Evolutionary conservation across 2,329 filamentous ascomycete species (phyloP).

Genomic region (Aspergillus sp.): DNA sequence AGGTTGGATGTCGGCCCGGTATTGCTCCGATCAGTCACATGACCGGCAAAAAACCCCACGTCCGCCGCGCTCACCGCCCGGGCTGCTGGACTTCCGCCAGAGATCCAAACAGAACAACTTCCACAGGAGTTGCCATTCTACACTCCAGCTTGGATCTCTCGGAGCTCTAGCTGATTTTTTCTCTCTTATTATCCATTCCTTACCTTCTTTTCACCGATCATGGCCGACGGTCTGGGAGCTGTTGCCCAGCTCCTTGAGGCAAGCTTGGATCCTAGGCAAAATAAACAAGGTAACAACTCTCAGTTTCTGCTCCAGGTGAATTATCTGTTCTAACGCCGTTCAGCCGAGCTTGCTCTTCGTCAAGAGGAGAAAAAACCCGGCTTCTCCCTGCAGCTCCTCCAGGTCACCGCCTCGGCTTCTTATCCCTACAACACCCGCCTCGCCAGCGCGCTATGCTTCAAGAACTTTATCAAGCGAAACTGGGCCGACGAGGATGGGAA

Average conservation of each 20-base stretch:
- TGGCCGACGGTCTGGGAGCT: constrained; percentile 52
- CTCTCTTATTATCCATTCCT: neutral
- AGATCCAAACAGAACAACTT: constrained; percentile 21
- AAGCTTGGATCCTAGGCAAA: constrained; percentile 77
- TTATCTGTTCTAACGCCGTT: constrained; percentile 1
- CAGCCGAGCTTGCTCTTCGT: constrained; percentile 75
- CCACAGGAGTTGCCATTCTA: neutral
- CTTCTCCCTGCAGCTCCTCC: constrained; percentile 80
- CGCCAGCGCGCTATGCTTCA: constrained; percentile 86
- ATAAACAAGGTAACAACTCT: constrained; percentile 66
- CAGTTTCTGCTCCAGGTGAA: constrained; percentile 1
- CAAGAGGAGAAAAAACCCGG: constrained; percentile 71
- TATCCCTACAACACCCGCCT: constrained; percentile 72
- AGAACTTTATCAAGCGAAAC: constrained; percentile 92
- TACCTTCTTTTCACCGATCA: constrained; percentile 24
- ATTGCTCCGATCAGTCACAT: no score
- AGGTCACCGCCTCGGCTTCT: constrained; percentile 71
- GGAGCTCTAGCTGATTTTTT: neutral
- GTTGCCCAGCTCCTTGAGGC: constrained; percentile 80
- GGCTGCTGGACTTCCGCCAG: constrained; percentile 16
- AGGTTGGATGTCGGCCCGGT: no score
- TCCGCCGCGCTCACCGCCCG: constrained; percentile 17
- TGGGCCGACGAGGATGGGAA: constrained; percentile 94
- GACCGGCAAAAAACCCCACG: constrained; percentile 18
- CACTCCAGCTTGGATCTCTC: neutral